Conservation (phyloP, 345 rosid species). For the Eucalyptus pauciflora region DNA sequence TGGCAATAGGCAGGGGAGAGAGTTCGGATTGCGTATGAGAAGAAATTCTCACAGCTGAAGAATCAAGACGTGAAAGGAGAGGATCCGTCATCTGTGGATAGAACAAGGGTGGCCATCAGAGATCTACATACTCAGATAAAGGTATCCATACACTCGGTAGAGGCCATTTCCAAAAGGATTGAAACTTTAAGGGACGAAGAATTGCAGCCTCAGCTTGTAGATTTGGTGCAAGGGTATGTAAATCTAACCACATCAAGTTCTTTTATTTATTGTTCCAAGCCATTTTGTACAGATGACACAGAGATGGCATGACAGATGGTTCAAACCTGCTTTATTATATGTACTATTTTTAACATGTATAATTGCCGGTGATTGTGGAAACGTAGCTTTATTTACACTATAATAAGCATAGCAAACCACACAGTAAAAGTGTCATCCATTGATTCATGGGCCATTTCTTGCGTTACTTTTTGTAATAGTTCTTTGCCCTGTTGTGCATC, state of each 20-base stretch:
- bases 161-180: constrained; percentile 77
- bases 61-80: constrained; percentile 79
- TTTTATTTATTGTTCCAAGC: neutral
- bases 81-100: constrained; percentile 46
- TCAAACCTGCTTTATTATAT: neutral
- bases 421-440: neutral
- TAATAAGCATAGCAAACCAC: neutral
- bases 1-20: constrained; percentile 63
- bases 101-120: constrained; percentile 61
- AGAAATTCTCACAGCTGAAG: constrained; percentile 56
- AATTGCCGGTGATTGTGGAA: neutral
- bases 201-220: constrained; percentile 84
- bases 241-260: neutral
- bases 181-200: constrained; percentile 89
- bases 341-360: neutral
- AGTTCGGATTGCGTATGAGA: constrained; percentile 67
- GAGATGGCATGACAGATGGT: neutral
- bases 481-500: neutral
- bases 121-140: constrained; percentile 73
- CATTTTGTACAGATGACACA: neutral
- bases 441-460: neutral
- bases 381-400: neutral
- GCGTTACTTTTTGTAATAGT: neutral
- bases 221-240: constrained; percentile 75
- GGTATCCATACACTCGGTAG: constrained; percentile 77